These are phyloP conservation scores for Wickerhamiella siamensis DNA, from an alignment of 805 yeast genomes.

Conservation along the genomic window DNA sequence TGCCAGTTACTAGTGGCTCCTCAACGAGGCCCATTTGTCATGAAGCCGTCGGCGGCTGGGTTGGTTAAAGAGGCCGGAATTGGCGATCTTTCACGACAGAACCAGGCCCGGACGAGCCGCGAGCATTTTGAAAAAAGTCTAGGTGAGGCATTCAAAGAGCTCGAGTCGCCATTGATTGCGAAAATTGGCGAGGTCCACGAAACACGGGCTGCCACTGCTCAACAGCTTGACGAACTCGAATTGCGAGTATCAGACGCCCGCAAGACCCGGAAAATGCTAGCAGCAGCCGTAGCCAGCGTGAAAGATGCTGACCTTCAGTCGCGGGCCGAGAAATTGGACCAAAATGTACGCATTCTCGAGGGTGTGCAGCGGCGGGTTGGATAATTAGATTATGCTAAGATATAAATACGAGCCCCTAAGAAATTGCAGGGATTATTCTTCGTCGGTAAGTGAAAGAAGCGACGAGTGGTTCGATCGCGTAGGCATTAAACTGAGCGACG, in stretches of 20 bases:
- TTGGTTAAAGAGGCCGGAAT: slow-evolving; percentile 6
- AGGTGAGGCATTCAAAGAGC: slow-evolving; percentile 9
- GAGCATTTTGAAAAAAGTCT: slow-evolving; percentile 9
- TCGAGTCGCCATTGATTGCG: slow-evolving; percentile 17
- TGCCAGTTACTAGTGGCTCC: background rate
- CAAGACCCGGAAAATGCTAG: slow-evolving; percentile 2
- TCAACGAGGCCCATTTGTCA: slow-evolving; percentile 1
- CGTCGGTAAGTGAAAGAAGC: slow-evolving; percentile 17
- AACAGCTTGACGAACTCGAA: slow-evolving; percentile 9
- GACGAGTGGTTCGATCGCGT: slow-evolving; percentile 16
- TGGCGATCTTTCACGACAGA: slow-evolving; percentile 8
- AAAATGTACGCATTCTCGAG: slow-evolving; percentile 58
- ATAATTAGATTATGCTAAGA: slow-evolving; percentile 1
- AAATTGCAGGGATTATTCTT: slow-evolving; percentile 10
- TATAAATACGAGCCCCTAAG: background rate
- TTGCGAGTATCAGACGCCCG: slow-evolving; percentile 5
- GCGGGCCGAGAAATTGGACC: slow-evolving; percentile 55
- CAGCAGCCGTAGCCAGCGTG: background rate
- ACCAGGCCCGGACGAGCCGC: slow-evolving; percentile 7
- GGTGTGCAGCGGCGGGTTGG: too few relatives aligned
- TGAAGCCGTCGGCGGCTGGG: background rate
- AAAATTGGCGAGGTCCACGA: slow-evolving; percentile 18
- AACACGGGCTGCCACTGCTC: slow-evolving; percentile 9
- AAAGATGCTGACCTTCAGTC: slow-evolving; percentile 7
- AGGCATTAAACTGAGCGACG: slow-evolving; percentile 12